These are phyloP conservation scores for Euphorbia corollata DNA, from an alignment of 441 rosid genomes.

Conservation along the genomic window DNA sequence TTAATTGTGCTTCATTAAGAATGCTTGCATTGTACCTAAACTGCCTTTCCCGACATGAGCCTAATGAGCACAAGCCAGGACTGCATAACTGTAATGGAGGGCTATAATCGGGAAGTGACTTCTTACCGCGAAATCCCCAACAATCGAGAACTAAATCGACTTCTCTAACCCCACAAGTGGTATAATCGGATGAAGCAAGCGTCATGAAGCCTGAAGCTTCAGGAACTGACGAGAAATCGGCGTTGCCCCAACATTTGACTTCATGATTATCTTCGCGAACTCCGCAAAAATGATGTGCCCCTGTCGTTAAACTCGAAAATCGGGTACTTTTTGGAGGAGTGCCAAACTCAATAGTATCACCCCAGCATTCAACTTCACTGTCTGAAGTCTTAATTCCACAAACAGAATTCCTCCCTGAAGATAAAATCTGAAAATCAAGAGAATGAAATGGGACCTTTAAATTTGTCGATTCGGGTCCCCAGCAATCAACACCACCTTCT, in stretches of 20 bases:
- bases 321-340: conserved; percentile 28
- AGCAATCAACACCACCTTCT: conserved; percentile 64
- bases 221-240: conserved; percentile 53
- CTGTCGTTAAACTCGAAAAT: conserved; percentile 58
- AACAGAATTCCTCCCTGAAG: conserved; percentile 47
- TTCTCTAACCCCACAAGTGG: conserved; percentile 72
- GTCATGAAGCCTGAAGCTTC: conserved; percentile 65
- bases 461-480: conserved; percentile 55
- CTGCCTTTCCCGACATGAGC: conserved; percentile 44
- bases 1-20: conserved; percentile 64
- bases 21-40: conserved; percentile 78
- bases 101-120: conserved; percentile 37
- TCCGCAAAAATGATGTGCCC: conserved; percentile 70
- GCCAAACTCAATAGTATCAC: conserved; percentile 26
- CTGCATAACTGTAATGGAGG: conserved; percentile 85
- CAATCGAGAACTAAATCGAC: conserved; percentile 77
- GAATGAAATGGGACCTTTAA: conserved; percentile 40
- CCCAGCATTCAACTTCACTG: conserved; percentile 55
- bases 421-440: conserved; percentile 35
- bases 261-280: conserved; percentile 70
- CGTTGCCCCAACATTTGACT: conserved; percentile 76
- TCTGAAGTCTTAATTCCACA: conserved; percentile 56
- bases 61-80: conserved; percentile 63
- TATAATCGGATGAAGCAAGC: conserved; percentile 73
- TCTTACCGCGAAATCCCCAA: conserved; percentile 47